A percentile compares a stretch with the other conserved stretches of the same genome.
Conservation (phyloP, 2,329 filamentous ascomycete genomes). For the Delphinella strobiligena region DNA sequence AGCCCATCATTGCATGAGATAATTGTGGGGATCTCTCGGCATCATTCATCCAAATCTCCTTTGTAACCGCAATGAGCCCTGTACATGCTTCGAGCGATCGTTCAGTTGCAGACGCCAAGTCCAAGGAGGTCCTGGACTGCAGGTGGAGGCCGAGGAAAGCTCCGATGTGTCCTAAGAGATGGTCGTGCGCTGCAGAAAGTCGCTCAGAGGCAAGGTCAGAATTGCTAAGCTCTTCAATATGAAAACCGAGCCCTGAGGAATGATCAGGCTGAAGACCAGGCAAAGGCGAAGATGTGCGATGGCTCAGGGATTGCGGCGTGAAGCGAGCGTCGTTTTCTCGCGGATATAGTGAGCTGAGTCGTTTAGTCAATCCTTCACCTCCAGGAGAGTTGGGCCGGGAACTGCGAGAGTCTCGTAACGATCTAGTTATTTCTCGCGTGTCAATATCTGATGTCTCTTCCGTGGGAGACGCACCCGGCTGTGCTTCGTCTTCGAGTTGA, state of each 20-base stretch:
- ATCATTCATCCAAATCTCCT: conserved; percentile 71
- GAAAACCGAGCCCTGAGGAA: neutral
- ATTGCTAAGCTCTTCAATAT: neutral
- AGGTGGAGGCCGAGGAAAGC: conserved; percentile 90
- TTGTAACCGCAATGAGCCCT: conserved; percentile 65
- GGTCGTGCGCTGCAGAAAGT: conserved; percentile 69
- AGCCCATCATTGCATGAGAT: conserved; percentile 55
- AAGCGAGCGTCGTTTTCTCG: too few species aligned
- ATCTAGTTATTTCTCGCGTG: neutral
- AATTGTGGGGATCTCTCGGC: conserved; percentile 54
- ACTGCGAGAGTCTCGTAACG: neutral
- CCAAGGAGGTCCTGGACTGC: conserved; percentile 79
- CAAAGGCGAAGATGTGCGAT: neutral
- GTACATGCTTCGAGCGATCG: conserved; percentile 74
- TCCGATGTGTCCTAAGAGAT: conserved; percentile 78
- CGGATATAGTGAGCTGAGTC: too few species aligned
- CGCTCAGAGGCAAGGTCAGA: conserved; percentile 65
- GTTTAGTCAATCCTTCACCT: neutral
- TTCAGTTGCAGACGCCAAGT: conserved; percentile 70
- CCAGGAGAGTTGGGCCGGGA: neutral
- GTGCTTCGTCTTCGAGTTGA: neutral
- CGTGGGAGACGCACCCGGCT: neutral
- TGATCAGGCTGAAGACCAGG: neutral
- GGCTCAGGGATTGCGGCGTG: too few species aligned
- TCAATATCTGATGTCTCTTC: neutral